Base-by-base conservation (phyloP, 768 basidiomycete species). In the Tricholomella constricta region DNA sequence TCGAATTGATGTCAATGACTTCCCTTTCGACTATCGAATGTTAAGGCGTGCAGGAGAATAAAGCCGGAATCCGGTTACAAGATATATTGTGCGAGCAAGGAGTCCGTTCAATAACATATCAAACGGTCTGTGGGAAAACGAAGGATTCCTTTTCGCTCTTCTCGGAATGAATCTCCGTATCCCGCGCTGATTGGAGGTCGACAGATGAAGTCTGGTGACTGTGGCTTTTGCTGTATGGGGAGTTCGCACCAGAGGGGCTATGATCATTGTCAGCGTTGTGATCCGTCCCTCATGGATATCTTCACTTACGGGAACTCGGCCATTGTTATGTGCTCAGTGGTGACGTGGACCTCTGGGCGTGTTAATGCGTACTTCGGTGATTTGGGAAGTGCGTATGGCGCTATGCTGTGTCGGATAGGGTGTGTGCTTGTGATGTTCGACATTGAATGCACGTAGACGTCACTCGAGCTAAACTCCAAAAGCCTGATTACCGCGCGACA, bases 401-500 rank as follows among this genome's bases (percentile, higher is more conserved):
- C 60, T 12, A 61, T 64, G 57, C 66, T 69, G 25, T 69, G 69
- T 20, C 72, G 69, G 44, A 66, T 60, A 19, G 67, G 61, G 51
- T 68, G 69, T 38, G 63, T 68, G 20, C 65, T 67, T n/a, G 67
- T 60, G 34, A 75, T 67, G 11, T 67, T 72, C 23, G 75, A 70
- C 45, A 77, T 68, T 1, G 81, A 78, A 58, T 80, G 77, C 8
- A 80, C 63, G 54, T 78, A 79, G 19, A 75, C 68, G 23, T 80
- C 75, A 50, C 61, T 69, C 37, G 71, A 62, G 57, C 71, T 78
- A 58, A 81, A 84, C 47, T 85, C 83, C 32, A 81, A 76, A 20
- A 89, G 72, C 54, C 84, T 77, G 64, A 86, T 84, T 40, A 88
- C 86, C 25, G 84, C 80, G 38, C 87, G 80, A 65, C 85, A 85